Conservation (phyloP, 176 grass and related monocot genomes). For the Juncus inflexus region DNA sequence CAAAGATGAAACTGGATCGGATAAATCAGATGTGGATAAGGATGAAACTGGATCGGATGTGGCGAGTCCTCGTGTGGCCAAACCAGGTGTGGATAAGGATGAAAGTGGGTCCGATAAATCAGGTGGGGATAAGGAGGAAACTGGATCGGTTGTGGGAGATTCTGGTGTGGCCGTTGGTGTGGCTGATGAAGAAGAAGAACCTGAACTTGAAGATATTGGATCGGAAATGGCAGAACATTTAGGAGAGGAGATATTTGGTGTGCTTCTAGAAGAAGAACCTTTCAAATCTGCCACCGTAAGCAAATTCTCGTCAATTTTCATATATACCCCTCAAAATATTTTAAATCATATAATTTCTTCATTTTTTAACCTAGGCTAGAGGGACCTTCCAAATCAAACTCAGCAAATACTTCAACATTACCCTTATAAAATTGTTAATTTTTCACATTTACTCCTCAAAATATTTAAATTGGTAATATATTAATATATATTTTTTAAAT, state of each 20-base stretch:
- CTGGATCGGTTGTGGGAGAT: slow-evolving; percentile 45
- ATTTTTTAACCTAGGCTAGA: neutral
- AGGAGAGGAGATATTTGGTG: slow-evolving; percentile 63
- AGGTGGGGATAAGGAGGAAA: slow-evolving; percentile 41
- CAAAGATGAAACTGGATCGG: slow-evolving; percentile 42
- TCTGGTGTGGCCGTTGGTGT: slow-evolving; percentile 48
- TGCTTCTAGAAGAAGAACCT: slow-evolving; percentile 70
- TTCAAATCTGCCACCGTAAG: slow-evolving; percentile 74
- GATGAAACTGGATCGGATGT: slow-evolving; percentile 46
- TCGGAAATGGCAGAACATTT: slow-evolving; percentile 42
- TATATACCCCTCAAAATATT: no score
- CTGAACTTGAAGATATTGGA: slow-evolving; percentile 45
- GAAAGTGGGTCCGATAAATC: slow-evolving; percentile 33
- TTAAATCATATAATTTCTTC: neutral
- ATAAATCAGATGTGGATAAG: slow-evolving; percentile 33
- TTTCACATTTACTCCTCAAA: no score
- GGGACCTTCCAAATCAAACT: neutral
- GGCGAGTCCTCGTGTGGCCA: slow-evolving; percentile 35
- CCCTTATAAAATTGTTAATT: neutral
- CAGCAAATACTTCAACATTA: neutral
- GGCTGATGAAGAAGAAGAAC: slow-evolving; percentile 53
- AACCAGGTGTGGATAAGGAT: slow-evolving; percentile 35
- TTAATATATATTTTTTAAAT: neutral
- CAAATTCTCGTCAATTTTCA: no score
- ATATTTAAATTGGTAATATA: no score